These are phyloP conservation scores for Alloteropsis semialata DNA, from an alignment of 176 grass and related monocot genomes.

Conservation along the genomic window DNA sequence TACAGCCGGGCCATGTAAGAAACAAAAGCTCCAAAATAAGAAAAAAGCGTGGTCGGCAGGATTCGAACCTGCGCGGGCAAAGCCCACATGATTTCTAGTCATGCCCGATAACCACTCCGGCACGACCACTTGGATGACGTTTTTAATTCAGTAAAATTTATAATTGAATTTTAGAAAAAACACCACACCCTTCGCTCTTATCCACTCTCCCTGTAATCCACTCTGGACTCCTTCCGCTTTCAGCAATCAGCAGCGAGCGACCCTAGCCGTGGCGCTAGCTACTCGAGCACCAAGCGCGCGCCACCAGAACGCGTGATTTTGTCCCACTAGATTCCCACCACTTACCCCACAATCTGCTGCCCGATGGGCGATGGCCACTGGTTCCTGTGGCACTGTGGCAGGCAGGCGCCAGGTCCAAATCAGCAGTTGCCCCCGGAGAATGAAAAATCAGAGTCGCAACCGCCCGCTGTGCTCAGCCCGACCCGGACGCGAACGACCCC, in stretches of 20 bases:
- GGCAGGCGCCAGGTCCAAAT: conserved; percentile 3
- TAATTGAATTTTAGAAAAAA: too few relatives aligned
- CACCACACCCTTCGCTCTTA: background rate
- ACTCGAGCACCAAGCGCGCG: background rate
- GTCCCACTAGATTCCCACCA: background rate
- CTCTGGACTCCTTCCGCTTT: background rate
- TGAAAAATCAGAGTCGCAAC: background rate
- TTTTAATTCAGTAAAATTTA: background rate
- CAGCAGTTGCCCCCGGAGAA: background rate
- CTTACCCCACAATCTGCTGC: background rate
- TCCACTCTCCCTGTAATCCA: background rate
- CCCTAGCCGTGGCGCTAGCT: background rate
- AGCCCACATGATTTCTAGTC: conserved; percentile 99
- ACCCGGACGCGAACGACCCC: background rate
- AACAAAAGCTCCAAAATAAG: background rate
- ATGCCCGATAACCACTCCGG: conserved; percentile 99
- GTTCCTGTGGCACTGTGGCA: background rate
- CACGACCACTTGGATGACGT: conserved; percentile 46
- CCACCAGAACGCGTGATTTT: too few relatives aligned
- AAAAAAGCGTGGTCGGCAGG: conserved; percentile 72
- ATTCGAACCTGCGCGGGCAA: conserved; percentile 99
- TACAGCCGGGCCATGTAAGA: background rate
- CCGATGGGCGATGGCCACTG: background rate
- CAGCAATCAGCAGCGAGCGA: background rate
- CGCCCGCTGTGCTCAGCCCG: background rate